Base-by-base conservation (phyloP, 2,329 filamentous ascomycete species). In the Neonectria ditissima region DNA sequence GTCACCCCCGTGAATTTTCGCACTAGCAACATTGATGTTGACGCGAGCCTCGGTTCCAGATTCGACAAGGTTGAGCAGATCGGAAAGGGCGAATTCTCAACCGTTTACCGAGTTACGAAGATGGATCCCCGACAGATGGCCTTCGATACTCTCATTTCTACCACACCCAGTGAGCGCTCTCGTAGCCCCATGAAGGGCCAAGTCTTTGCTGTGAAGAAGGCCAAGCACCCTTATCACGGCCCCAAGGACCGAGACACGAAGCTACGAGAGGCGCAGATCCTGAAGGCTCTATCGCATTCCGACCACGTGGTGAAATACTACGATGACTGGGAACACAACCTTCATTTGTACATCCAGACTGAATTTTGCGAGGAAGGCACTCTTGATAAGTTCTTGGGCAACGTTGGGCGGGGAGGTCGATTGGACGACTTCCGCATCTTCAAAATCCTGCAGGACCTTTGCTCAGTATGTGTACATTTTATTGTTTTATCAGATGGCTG, bases 401-500 rank as follows among this genome's bases (percentile, higher is more conserved):
- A 91, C 62, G 89, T 93, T 64, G 96, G 96, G 24, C 86, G 91
- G 65, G 93, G 92, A 76, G 94, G 93, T 50, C 88, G 95, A 71
- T 81, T 99, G 69, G 96, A 99, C 79, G 96, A 98, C 77, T 99
- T 99, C 80, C 89, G 96, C 65, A 97, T 98, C 78, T 99, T 96
- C 93, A 99, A 99, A 82, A 95, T 98, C 62, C 82, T 98, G 72
- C 87, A 97, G 44, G 96, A 99, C 78, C 80, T 97, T 63, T 87
- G 90, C 73, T 82, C 91, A 83, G 93, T 96, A 87, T 80, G 91
- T 39, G 11, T n/a, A n/a, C 3, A 24, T 9, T 39, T 34, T 44
- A 8, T 11, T 10, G 6, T 53, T 9, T 13, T 11, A 6, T 51
- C 8, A 45, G 32, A 13, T 58, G 14, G 20, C 37, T 30, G n/a